These are phyloP conservation scores for Beta lomatogona DNA, from an alignment of 179 eudicot species.

Conservation along the genomic window DNA sequence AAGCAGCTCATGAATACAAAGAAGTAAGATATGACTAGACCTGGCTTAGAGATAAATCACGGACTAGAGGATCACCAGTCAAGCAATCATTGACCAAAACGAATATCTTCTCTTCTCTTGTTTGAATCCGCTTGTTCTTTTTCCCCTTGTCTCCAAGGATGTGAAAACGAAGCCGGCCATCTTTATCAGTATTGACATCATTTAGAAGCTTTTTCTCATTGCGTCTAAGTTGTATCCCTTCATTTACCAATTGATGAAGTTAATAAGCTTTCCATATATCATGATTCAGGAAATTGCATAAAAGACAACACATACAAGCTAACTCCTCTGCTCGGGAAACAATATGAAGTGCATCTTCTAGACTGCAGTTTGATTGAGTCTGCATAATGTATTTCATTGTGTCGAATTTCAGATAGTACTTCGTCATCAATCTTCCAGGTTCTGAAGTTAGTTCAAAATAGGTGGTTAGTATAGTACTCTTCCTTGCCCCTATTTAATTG, in stretches of 20 bases:
- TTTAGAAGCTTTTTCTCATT: slow-evolving; percentile 92
- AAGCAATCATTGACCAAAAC: slow-evolving; percentile 90
- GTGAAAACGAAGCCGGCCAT: slow-evolving; percentile 91
- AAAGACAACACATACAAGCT: slow-evolving; percentile 57
- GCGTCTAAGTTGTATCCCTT: slow-evolving; percentile 99
- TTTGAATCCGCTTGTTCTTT: slow-evolving; percentile 90
- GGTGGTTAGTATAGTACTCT: slow-evolving; percentile 8
- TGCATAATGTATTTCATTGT: slow-evolving; percentile 93
- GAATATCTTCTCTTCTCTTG: slow-evolving; percentile 94
- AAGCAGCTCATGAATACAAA: background rate
- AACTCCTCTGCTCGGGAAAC: slow-evolving; percentile 92
- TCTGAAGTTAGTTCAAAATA: slow-evolving; percentile 44
- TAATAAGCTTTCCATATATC: slow-evolving; percentile 21
- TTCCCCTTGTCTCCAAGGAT: slow-evolving; percentile 82
- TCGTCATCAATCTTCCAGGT: slow-evolving; percentile 96
- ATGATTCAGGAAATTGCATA: slow-evolving; percentile 7
- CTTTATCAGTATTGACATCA: slow-evolving; percentile 87
- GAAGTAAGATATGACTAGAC: slow-evolving; percentile 38
- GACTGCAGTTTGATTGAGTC: slow-evolving; percentile 66
- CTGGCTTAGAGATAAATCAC: slow-evolving; percentile 91
- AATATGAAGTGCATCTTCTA: slow-evolving; percentile 77
- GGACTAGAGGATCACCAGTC: slow-evolving; percentile 92
- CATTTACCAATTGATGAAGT: slow-evolving; percentile 29
- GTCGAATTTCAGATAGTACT: slow-evolving; percentile 87
- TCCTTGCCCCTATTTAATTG: background rate